Base-by-base conservation (phyloP, 129 eudicot genomes). In the Tanacetum coccineum region DNA sequence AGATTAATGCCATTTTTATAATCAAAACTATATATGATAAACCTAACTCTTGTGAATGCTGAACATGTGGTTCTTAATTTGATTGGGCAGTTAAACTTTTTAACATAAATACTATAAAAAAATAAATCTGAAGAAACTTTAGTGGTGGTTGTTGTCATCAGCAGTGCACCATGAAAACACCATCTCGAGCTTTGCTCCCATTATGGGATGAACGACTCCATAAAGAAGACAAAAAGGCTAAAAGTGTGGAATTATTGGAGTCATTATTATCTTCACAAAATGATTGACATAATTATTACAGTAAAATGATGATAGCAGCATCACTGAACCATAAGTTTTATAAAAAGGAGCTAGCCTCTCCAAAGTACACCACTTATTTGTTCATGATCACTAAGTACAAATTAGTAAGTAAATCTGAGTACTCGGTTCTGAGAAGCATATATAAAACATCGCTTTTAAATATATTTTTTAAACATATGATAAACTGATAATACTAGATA, bases 121-220 rank as follows among this genome's bases (percentile, higher is more conserved):
- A 5, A n/a, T 64, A 64, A 64, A 45, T 64, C 48, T 20, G 39
- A 46, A 45, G 56, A 42, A 64, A 47, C 25, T 26, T 48, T 14
- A 53, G 71, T 66, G 71, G 71, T 50, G 52, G 71, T 52, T 48
- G 48, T 66, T 51, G 57, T 14, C 57, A 51, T 51, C 57, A 51
- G 21, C 17, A 51, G 9, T 51, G 57, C 57, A 51, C 57, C 57
- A 51, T 2, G 57, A 14, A 15, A 51, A 51, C 71, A 66, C 60
- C 71, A 66, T 59, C 71, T 66, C 71, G 71, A 66, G 71, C 71
- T 50, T 60, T 66, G 59, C 71, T 28, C 71, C 71, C 71, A 50
- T 66, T 66, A 52, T 60, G 48, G 71, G 56, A 66, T 66, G 60
- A 66, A 50, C 60, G 59, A 66, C 71, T 49, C 46, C 56, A 28